phyloP scores from a whole-genome alignment of 2,329 filamentous ascomycete genomes.

The Fusarium lyarnte region DNA sequence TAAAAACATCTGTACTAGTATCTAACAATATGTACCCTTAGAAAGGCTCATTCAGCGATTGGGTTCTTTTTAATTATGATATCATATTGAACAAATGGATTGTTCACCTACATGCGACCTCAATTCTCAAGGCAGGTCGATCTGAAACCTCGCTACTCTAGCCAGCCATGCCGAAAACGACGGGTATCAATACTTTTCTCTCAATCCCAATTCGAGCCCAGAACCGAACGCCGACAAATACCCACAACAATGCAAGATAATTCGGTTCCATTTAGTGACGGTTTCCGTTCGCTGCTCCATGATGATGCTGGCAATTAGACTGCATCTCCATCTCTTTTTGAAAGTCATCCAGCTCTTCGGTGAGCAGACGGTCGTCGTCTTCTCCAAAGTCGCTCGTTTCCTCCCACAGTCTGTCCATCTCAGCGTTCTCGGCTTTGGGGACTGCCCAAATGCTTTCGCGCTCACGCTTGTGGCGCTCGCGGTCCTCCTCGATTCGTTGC shows the following conservation, averaged over 20 bases:
- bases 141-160: constrained; percentile 3
- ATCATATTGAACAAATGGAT: constrained; percentile 14
- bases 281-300: constrained; percentile 44
- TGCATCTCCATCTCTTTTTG: constrained; percentile 53
- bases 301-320: constrained; percentile 52
- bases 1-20: constrained; percentile 53
- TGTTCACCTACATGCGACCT: background rate
- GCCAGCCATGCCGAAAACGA: constrained; percentile 21
- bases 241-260: background rate
- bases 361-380: constrained; percentile 81
- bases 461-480: constrained; percentile 91
- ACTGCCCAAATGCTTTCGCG: constrained; percentile 95
- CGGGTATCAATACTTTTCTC: constrained; percentile 46
- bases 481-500: constrained; percentile 95
- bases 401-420: constrained; percentile 85
- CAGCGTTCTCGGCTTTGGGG: constrained; percentile 66
- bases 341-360: constrained; percentile 73
- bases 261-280: constrained; percentile 30
- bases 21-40: constrained; percentile 44
- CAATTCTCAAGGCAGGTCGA: background rate
- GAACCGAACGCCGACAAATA: constrained; percentile 45
- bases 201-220: constrained; percentile 17
- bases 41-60: constrained; percentile 21
- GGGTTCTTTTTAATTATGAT: constrained; percentile 31
- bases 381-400: constrained; percentile 87